phyloP scores from a whole-genome alignment of 345 rosid genomes.

The Citrus sinensis region DNA sequence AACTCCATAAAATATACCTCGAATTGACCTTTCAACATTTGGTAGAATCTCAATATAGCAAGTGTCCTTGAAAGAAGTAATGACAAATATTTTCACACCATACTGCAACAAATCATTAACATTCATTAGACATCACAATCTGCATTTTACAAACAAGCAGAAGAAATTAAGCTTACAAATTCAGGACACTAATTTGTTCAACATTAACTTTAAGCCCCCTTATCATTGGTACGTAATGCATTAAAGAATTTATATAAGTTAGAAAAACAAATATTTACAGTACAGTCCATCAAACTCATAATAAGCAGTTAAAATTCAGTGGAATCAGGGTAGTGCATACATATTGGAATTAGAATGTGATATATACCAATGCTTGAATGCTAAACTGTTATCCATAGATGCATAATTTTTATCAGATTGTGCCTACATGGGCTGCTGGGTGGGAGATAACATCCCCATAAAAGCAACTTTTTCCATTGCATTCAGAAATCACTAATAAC shows the following conservation, averaged over 20 bases:
- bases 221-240: not conserved
- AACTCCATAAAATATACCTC: conserved; percentile 30
- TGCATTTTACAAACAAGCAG: not conserved
- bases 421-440: not conserved
- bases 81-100: conserved; percentile 57
- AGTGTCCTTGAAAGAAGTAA: conserved; percentile 66
- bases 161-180: not conserved
- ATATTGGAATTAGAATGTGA: not conserved
- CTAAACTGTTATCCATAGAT: not conserved
- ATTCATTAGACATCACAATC: conserved; percentile 14
- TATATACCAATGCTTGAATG: not conserved
- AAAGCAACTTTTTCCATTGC: not conserved
- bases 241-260: not conserved
- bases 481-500: not conserved
- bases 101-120: conserved; percentile 38
- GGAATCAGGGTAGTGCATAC: not conserved
- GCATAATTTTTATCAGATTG: not conserved
- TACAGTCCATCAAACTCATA: not conserved
- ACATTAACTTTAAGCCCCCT: not conserved
- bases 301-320: not conserved
- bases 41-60: conserved; percentile 64
- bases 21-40: conserved; percentile 39
- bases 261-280: not conserved
- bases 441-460: not conserved
- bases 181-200: not conserved